phyloP scores from a whole-genome alignment of 495 filamentous ascomycete species.

The Schizothecium vesticola region DNA sequence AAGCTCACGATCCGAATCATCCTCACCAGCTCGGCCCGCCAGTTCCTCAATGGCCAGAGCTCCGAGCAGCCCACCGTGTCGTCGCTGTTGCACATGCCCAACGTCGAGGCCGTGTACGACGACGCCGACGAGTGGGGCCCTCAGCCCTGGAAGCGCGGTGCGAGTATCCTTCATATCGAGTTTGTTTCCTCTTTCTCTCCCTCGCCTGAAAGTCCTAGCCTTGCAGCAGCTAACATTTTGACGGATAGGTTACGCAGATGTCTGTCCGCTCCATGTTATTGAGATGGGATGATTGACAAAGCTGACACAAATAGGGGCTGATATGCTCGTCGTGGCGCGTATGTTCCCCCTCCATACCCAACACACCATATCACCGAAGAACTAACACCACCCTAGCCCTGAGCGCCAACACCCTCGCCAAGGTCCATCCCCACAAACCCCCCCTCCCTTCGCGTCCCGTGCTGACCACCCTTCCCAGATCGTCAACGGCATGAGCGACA shows the following conservation, averaged over 20 bases:
- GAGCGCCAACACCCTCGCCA: constrained; percentile 72
- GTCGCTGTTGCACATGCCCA: constrained; percentile 40
- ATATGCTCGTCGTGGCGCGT: constrained; percentile 76
- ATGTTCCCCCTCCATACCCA: constrained; percentile 32
- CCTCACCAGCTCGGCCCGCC: constrained; percentile 62
- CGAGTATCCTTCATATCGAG: constrained; percentile 78
- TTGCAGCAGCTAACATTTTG: background rate
- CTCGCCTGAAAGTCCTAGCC: background rate
- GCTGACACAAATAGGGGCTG: constrained; percentile 44
- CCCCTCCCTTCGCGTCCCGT: background rate
- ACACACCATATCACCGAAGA: background rate
- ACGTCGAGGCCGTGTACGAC: constrained; percentile 67
- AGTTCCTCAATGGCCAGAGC: constrained; percentile 66
- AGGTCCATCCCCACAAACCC: constrained; percentile 47
- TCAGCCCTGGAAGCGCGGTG: constrained; percentile 62
- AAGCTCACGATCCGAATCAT: constrained; percentile 73
- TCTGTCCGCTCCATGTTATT: background rate
- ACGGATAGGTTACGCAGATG: constrained; percentile 21
- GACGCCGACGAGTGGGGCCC: constrained; percentile 77
- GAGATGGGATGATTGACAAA: background rate
- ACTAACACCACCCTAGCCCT: constrained; percentile 14
- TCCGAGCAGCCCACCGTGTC: constrained; percentile 61
- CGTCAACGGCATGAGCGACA: constrained; percentile 29
- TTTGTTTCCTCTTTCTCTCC: constrained; percentile 42
- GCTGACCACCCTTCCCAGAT: constrained; percentile 4